Base-by-base conservation (phyloP, 345 rosid species). In the Populus euphratica region DNA sequence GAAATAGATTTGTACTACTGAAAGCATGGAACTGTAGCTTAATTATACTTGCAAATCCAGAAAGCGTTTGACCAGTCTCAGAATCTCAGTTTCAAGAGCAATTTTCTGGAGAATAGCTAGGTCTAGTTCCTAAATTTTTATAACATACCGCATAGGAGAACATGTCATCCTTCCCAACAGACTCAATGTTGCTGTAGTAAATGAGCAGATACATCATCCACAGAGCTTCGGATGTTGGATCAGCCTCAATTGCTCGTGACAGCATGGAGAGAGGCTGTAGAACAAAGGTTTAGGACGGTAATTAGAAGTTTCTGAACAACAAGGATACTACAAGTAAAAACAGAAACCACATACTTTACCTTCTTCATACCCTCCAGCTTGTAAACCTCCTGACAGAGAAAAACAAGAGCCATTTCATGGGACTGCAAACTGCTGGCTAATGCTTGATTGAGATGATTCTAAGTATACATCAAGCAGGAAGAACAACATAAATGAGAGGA, bases 131-230 rank as follows among this genome's bases (percentile, higher is more conserved):
- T 56, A 12, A 56, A 41, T 8, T 68, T 38, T 73, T 33, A 59
- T 36, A 56, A 74, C 73, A 73, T 92, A 96, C 99, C 94, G 94
- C 94, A 81, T 66, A 41, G 41, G 87, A 77, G 83, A 89, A 83
- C 92, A 93, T 87, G 86, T 90, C 94, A 81, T 93, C 92, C 82
- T 79, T 84, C 76, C 79, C 90, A 70, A 69, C 77, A 25, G 90
- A 83, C 69, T 81, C 81, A 69, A 67, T 79, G 80, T 79, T 74
- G 84, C 89, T 78, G 78, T 85, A 81, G 86, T 75, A 92, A 73
- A 93, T 82, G 66, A 92, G 83, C 78, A 96, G 89, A 85, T 96
- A 96, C 63, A 86, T 83, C 25, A 86, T 88, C 99, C 99, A 96
- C 79, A 91, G 90, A 81, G 83, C 75, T 85, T 92, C 98, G 74